Evolutionary conservation across 352 stramenopile species (phyloP), one percentile per base, ranked within the genome.

Genomic region (Globisporangium sylvaticum): DNA sequence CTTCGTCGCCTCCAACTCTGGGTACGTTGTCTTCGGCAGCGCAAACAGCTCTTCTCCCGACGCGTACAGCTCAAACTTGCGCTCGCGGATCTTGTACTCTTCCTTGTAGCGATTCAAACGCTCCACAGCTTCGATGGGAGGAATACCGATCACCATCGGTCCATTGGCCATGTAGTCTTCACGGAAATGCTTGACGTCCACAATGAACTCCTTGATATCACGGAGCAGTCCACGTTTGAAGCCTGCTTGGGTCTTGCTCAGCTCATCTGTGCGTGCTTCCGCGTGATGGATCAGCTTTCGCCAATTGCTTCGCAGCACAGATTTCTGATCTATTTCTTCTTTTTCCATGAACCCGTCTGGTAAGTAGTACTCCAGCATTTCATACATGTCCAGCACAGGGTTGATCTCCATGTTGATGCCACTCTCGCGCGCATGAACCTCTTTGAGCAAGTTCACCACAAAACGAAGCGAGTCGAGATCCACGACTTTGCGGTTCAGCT

Each of bases 311-410:
- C 92, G 90, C 7, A 99, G 76, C 18, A 99, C 96, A 20, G 94
- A 99, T 78, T 99, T 99, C 70, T 99, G 97, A 65, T 99, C 97
- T 79, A 99, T 99, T 72, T 99, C 97, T 69, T 99, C 95, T 69
- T 99, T 99, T 66, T 99, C 96, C 96, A 99, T 99, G 74, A 99
- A 99, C 3, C 92, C 94, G 29, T 96, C 86, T 3, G 94, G 90
- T 1, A 98, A 53, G 65, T 97, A 98, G 46, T 94, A 95, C 72
- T 98, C 92, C 22, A 99, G 84, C 94, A 99, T 98, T 62, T 95
- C 91, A 82, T 99, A 99, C 97, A 99, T 99, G 58, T 99, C 96
- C 58, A 99, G 86, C 50, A 99, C 97, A 3, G 97, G 97, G 53
- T 96, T 96, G 67, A 99, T 99, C 73, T 99, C 97, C 89, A 98